Evolutionary conservation across 768 basidiomycete species (phyloP).

Genomic region (Myochromella boudieri): DNA sequence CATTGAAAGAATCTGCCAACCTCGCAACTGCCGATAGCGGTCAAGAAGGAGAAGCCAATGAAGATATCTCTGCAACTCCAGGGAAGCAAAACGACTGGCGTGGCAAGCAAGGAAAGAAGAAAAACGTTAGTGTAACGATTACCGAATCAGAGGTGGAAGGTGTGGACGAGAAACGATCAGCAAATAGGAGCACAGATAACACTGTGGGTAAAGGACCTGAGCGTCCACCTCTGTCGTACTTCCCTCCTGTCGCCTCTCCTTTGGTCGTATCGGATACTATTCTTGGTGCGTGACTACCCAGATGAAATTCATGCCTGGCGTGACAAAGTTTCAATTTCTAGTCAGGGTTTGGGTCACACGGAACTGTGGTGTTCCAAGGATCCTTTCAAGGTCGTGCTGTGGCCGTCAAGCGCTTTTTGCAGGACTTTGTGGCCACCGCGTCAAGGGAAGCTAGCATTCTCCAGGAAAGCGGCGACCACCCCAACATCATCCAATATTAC

Average conservation of each 20-base stretch:
- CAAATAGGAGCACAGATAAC: constrained; percentile 20
- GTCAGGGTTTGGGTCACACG: constrained; percentile 91
- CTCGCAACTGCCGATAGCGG: constrained; percentile 62
- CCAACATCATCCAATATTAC: constrained; percentile 97
- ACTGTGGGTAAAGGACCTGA: constrained; percentile 6
- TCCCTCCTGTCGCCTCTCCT: constrained; percentile 39
- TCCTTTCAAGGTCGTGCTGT: constrained; percentile 96
- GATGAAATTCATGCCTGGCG: not conserved
- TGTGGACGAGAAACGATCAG: constrained; percentile 28
- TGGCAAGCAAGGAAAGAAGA: constrained; percentile 56
- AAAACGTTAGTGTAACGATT: constrained; percentile 36
- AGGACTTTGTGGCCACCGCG: constrained; percentile 94
- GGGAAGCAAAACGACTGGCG: constrained; percentile 47
- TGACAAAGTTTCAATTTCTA: constrained; percentile 1
- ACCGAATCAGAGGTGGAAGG: constrained; percentile 36
- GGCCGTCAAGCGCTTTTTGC: constrained; percentile 95
- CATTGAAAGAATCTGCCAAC: constrained; percentile 4
- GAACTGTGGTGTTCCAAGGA: constrained; percentile 92
- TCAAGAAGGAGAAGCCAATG: constrained; percentile 38
- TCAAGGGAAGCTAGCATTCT: constrained; percentile 91
- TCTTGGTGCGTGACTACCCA: constrained; percentile 51
- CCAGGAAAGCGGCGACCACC: constrained; percentile 96
- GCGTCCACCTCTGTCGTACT: constrained; percentile 18
- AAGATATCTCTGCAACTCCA: constrained; percentile 37
- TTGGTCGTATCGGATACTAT: constrained; percentile 72